Evolutionary conservation across 208 protist species (phyloP).

Genomic region (Trypanosoma theileri): DNA sequence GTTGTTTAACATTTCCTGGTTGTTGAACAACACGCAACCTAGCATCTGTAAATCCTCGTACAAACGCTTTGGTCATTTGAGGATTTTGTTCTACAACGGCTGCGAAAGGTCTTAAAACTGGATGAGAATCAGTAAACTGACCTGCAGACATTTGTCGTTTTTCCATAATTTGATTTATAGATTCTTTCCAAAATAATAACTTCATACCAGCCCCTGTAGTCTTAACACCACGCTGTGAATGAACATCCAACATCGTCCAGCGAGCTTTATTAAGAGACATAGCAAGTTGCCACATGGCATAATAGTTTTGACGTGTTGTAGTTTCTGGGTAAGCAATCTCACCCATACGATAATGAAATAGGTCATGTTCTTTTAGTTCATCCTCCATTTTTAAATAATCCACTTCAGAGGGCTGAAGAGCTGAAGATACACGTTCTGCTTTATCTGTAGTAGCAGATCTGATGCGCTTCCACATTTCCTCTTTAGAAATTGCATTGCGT

Average conservation of each 20-base stretch:
- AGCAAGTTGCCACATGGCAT: slow-evolving; percentile 80
- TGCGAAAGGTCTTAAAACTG: slow-evolving; percentile 81
- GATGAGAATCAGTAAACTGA: slow-evolving; percentile 88
- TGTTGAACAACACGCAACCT: slow-evolving; percentile 81
- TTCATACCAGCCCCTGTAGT: slow-evolving; percentile 91
- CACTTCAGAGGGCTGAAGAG: slow-evolving; percentile 50
- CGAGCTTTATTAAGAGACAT: slow-evolving; percentile 88
- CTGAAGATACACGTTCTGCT: slow-evolving; percentile 39
- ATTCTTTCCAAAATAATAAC: slow-evolving; percentile 88
- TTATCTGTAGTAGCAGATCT: slow-evolving; percentile 38
- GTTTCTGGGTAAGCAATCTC: slow-evolving; percentile 69
- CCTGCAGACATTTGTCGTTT: slow-evolving; percentile 57
- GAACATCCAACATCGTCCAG: slow-evolving; percentile 90
- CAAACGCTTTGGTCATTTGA: slow-evolving; percentile 85
- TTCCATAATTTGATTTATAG: slow-evolving; percentile 66
- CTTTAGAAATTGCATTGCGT: slow-evolving; percentile 77
- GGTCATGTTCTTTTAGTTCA: slow-evolving; percentile 70
- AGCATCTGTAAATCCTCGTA: slow-evolving; percentile 87
- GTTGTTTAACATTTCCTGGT: slow-evolving; percentile 85
- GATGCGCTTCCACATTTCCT: slow-evolving; percentile 88
- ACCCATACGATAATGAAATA: slow-evolving; percentile 83
- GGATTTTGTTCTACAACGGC: slow-evolving; percentile 63
- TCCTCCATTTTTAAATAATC: slow-evolving; percentile 86
- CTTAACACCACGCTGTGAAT: slow-evolving; percentile 82
- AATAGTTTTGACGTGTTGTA: slow-evolving; percentile 75